Base-by-base conservation (phyloP, 225 moss, liverwort and hornwort genomes). In the Pseudisothecium myosuroides region DNA sequence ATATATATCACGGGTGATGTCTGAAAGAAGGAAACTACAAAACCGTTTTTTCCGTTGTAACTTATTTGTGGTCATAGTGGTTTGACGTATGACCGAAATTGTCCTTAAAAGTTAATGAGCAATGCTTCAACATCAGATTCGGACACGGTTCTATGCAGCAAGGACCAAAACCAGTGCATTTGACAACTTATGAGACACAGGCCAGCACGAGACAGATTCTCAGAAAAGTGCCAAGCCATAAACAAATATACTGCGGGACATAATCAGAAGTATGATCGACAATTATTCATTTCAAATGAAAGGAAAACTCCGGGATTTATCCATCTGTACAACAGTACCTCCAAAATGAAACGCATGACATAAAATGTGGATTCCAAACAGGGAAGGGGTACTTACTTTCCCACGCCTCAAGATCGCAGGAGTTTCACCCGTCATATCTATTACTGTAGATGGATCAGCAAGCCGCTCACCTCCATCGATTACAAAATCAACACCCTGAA, bases 401-500 rank as follows among this genome's bases (percentile, higher is more conserved):
- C 94, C 94, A 88, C 88, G 92, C 88, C 94, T 92, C 75, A 94
- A 88, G 67, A 94, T 54, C 61, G 63, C 86, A 74, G 94, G 94
- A 74, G 87, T 89, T 67, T 87, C 76, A 62, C 93, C 93, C 71
- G 94, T 94, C 94, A 94, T 94, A 55, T 94, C 94, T 63, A 94
- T 93, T 36, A 94, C 94, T 72, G 94, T 94, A 11, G 94, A 94
- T 87, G 94, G 94, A 90, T 91, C 90, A 88, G 94, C 94, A 62
- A 94, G 83, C 19, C 94, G 93, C 86, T 92, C 94, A 20, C 94
- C 94, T 92, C 94, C 94, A 68, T 94, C 94, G 22, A 94, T 87
- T 67, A 94, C 94, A 87, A 94, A 94, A 88, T 94, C 93, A 75
- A 94, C 94, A 71, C 94, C 94, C 94, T 94, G 93, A 47, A 90